Evolutionary conservation across 441 rosid species (phyloP), one percentile per base, ranked within the genome.

Genomic region (Erodium texanum): DNA sequence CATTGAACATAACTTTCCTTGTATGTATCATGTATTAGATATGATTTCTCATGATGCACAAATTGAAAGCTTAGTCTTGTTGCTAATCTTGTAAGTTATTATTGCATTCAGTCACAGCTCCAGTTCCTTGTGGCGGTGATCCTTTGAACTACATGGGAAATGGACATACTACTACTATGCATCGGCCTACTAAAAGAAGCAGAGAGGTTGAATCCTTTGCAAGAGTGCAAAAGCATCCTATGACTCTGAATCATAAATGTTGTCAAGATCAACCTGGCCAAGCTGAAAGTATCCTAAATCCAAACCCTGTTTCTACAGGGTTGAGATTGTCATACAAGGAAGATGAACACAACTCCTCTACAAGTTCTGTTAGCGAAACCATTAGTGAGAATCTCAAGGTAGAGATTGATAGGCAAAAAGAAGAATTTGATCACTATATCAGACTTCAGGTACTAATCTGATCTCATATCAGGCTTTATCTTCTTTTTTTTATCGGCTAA

Each of bases 291-390:
- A 50, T 74, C 63, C 70, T 81, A 70, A 83, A 86, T 67, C 85
- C 84, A 59, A 82, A 82, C 74, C 76, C 77, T 38, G 86, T 85
- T 36, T 88, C 94, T 7, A 86, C 84, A 45, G 92, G 92, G 68
- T 75, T 86, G 70, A 86, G 75, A 69, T 82, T 86, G 54, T 82
- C 89, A 1, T 81, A 67, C 29, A 89, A 83, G 58, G 89, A 88
- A 64, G 95, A 88, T 61, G 89, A 85, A 70, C 88, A 70, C 65
- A 88, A 88, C 74, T 85, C 95, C 65, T 80, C 90, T 0, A 77
- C 81, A 66, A 77, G 88, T 62, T 80, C 85, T 68, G 81, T 73
- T 45, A 81, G 85, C 71, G 90, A 82, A n/a, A 76, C 70, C 69
- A 76, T 84, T 29, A 69, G 76, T 24, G 82, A 79, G 38, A 75